Base-by-base conservation (phyloP, 352 stramenopile species). In the Peronospora farinosa region DNA sequence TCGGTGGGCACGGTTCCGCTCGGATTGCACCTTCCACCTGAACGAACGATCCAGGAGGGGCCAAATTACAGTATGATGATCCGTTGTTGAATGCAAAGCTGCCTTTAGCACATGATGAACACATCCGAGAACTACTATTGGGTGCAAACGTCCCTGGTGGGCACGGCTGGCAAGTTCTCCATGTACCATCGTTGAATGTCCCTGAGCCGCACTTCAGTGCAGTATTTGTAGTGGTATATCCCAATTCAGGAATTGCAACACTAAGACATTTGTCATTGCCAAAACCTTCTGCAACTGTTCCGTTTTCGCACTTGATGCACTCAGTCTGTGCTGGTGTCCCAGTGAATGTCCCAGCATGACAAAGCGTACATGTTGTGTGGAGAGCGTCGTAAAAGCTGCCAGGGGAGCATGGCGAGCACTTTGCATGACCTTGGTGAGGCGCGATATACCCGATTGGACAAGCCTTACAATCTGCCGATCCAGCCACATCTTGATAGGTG, bases 391-490 rank as follows among this genome's bases (percentile, higher is more conserved):
- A 80, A 40, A 53, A 72, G 40, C 53, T 82, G 5, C 77, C 77
- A 9, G 50, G 38, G 7, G 17, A 48, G 31, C 77, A 88, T 17
- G 64, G 47, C 1, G 50, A 44, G 36, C 77, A 88, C 39, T 57
- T 60, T 0, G 30, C 31, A 33, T 74, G 60, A 0, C 77, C 77
- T 13, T 39, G 39, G 6, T 62, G 58, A 5, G 59, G 62, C 0
- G 77, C 66, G 7, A 82, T 52, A 30, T 62, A 61, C 2, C 74
- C 74, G 23, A 60, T 25, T 11, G 72, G 59, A 38, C 77, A 88
- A 4, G 32, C 12, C 3, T 54, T 62, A 40, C 72, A 86, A 9
- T 28, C 11, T 0, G 46, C 61, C 0, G 54, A 58, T 7, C 68
- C 70, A 41, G 37, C 28, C 7, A 35, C 39, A 19, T 66, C 50